These are phyloP conservation scores for Pseudohyphozyma bogoriensis DNA, from an alignment of 768 basidiomycete genomes.

Conservation along the genomic window DNA sequence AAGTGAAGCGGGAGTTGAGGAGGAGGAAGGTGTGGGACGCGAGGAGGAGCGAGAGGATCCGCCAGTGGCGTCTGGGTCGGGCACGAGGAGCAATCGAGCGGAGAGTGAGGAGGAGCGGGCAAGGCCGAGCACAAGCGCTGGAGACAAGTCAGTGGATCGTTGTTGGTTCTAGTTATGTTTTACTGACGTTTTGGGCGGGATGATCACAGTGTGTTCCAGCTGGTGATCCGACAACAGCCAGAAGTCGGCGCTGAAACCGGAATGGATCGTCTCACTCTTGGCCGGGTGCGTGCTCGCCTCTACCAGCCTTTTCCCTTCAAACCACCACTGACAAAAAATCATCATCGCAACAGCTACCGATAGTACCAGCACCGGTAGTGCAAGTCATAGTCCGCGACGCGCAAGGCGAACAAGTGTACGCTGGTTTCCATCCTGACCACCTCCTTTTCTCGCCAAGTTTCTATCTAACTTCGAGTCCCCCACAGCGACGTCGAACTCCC, in stretches of 20 bases:
- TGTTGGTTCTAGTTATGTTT: not conserved
- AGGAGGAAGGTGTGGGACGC: not conserved
- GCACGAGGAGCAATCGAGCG: not conserved
- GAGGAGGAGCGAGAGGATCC: not conserved
- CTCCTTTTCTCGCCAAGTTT: not conserved
- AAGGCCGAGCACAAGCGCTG: not conserved
- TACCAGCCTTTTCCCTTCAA: not conserved
- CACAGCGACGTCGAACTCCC: slow-evolving; percentile 71
- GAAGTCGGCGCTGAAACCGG: slow-evolving; percentile 73
- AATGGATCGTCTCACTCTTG: slow-evolving; percentile 3
- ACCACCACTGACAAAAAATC: slow-evolving; percentile 44
- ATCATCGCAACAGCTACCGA: slow-evolving; percentile 66
- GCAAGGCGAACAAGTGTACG: slow-evolving; percentile 65
- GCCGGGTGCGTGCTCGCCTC: slow-evolving; percentile 6
- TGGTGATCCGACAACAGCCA: slow-evolving; percentile 79
- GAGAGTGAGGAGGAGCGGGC: not conserved
- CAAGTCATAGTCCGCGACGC: slow-evolving; percentile 65
- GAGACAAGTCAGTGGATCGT: not conserved
- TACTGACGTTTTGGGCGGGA: no score
- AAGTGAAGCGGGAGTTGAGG: not conserved
- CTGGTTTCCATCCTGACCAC: slow-evolving; percentile 30
- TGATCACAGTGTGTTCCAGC: slow-evolving; percentile 51
- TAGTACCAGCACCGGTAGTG: slow-evolving; percentile 62
- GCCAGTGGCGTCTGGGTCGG: not conserved
- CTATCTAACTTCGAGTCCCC: slow-evolving; percentile 4